Evolutionary conservation across 2,329 filamentous ascomycete genomes (phyloP).

Genomic region (Aureobasidium sp.): DNA sequence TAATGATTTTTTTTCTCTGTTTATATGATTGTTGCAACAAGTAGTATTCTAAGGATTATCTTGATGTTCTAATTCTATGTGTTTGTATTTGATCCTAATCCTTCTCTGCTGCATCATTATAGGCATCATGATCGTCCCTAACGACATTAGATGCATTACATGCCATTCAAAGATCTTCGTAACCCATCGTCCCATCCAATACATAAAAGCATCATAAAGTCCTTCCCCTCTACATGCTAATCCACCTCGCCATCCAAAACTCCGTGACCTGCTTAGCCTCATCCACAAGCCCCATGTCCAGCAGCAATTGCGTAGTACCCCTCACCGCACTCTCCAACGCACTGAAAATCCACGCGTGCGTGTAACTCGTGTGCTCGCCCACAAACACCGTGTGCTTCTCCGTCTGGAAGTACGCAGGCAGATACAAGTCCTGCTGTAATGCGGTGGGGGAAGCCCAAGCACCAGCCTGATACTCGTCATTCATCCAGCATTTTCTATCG

Average conservation of each 20-base stretch:
- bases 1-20: no score
- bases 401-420: slow-evolving; percentile 65
- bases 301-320: slow-evolving; percentile 54
- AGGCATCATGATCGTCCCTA: no score
- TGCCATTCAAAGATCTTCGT: no score
- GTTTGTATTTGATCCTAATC: no score
- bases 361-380: slow-evolving; percentile 40
- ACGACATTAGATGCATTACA: no score
- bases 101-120: no score
- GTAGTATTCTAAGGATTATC: not conserved
- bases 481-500: slow-evolving; percentile 56
- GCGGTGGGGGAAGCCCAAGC: slow-evolving; percentile 53
- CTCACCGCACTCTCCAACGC: slow-evolving; percentile 60
- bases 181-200: no score
- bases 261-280: slow-evolving; percentile 57
- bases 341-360: slow-evolving; percentile 61
- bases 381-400: slow-evolving; percentile 61
- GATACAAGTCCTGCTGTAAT: slow-evolving; percentile 59
- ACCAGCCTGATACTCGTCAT: slow-evolving; percentile 52
- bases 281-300: slow-evolving; percentile 58
- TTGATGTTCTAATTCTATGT: not conserved
- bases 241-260: slow-evolving; percentile 63
- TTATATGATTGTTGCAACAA: not conserved
- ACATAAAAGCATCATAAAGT: not conserved
- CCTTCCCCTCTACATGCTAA: slow-evolving; percentile 22